Conservation (phyloP, 2,329 filamentous ascomycete species). For the Colletotrichum lindemuthianum region DNA sequence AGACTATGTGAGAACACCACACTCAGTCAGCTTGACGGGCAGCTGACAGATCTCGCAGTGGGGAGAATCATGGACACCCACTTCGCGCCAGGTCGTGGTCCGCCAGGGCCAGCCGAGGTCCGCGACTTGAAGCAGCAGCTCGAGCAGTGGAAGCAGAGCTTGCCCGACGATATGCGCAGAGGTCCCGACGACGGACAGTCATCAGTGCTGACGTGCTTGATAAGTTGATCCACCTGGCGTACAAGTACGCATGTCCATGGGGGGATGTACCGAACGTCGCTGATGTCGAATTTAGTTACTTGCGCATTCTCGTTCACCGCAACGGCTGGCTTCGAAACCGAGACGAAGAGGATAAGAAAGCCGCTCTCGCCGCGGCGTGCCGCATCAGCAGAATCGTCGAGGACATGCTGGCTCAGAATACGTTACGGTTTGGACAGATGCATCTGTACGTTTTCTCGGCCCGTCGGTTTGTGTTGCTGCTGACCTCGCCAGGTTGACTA, state of each 20-base stretch:
- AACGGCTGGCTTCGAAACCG: slow-evolving; percentile 46
- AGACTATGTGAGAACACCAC: slow-evolving; percentile 42
- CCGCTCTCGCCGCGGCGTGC: slow-evolving; percentile 46
- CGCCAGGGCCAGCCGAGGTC: slow-evolving; percentile 42
- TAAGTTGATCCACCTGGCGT: slow-evolving; percentile 51
- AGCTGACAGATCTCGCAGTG: slow-evolving; percentile 37
- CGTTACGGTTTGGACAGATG: slow-evolving; percentile 50
- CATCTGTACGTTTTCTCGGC: slow-evolving; percentile 43
- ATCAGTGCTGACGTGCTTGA: slow-evolving; percentile 48
- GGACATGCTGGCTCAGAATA: slow-evolving; percentile 49
- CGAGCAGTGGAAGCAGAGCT: slow-evolving; percentile 47
- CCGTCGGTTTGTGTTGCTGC: not conserved
- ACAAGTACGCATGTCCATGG: slow-evolving; percentile 42
- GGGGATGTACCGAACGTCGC: not conserved
- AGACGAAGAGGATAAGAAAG: slow-evolving; percentile 42
- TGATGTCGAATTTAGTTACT: slow-evolving; percentile 40
- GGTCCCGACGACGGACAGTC: slow-evolving; percentile 45
- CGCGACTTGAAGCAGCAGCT: slow-evolving; percentile 43
- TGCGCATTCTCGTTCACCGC: slow-evolving; percentile 49
- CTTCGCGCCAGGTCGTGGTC: slow-evolving; percentile 47
- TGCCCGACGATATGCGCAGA: slow-evolving; percentile 45
- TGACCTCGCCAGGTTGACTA: slow-evolving; percentile 44
- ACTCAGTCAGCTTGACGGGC: not conserved
- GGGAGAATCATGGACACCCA: slow-evolving; percentile 49
- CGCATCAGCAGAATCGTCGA: slow-evolving; percentile 50